Percentiles rank a stretch among this genome's conserved stretches.
These are phyloP conservation scores for Paracorniculantispora psalliotae DNA, from an alignment of 2,329 filamentous ascomycete species.

Conservation along the genomic window DNA sequence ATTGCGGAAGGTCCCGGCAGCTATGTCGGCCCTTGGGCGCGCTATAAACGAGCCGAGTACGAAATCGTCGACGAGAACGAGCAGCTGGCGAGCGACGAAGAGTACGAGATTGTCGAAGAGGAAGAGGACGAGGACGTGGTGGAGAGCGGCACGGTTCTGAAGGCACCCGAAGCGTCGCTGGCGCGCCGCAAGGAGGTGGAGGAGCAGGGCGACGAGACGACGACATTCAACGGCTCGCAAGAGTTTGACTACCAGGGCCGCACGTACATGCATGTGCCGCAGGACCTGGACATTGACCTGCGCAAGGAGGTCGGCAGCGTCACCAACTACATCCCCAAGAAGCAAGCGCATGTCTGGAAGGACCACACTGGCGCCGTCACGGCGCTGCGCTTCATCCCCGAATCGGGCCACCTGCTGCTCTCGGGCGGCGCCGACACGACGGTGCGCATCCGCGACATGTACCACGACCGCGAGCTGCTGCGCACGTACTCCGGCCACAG, in stretches of 20 bases:
- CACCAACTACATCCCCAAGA: slow-evolving; percentile 94
- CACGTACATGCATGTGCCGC: slow-evolving; percentile 96
- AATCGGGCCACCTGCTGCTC: slow-evolving; percentile 80
- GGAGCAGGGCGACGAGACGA: slow-evolving; percentile 67
- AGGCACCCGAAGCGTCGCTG: slow-evolving; percentile 50
- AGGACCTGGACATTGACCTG: slow-evolving; percentile 82
- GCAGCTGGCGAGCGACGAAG: slow-evolving; percentile 71
- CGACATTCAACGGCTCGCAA: slow-evolving; percentile 76
- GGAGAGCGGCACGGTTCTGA: slow-evolving; percentile 57
- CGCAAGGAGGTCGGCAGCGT: slow-evolving; percentile 71
- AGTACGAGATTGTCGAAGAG: slow-evolving; percentile 72
- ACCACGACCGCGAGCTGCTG: slow-evolving; percentile 81
- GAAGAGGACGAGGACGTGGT: slow-evolving; percentile 69
- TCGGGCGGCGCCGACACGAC: slow-evolving; percentile 87
- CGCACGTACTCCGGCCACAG: slow-evolving; percentile 88
- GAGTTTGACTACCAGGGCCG: slow-evolving; percentile 91
- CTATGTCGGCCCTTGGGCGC: slow-evolving; percentile 89
- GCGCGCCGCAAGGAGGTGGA: slow-evolving; percentile 54
- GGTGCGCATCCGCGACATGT: slow-evolving; percentile 91
- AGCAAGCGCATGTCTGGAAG: slow-evolving; percentile 86
- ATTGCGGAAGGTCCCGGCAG: slow-evolving; percentile 81
- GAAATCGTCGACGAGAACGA: slow-evolving; percentile 71
- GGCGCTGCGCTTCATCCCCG: slow-evolving; percentile 82
- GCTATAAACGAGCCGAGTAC: slow-evolving; percentile 67
- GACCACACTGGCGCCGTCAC: slow-evolving; percentile 80